Conservation (phyloP, 2,329 filamentous ascomycete species). For the Xylariomycetidae sp. region DNA sequence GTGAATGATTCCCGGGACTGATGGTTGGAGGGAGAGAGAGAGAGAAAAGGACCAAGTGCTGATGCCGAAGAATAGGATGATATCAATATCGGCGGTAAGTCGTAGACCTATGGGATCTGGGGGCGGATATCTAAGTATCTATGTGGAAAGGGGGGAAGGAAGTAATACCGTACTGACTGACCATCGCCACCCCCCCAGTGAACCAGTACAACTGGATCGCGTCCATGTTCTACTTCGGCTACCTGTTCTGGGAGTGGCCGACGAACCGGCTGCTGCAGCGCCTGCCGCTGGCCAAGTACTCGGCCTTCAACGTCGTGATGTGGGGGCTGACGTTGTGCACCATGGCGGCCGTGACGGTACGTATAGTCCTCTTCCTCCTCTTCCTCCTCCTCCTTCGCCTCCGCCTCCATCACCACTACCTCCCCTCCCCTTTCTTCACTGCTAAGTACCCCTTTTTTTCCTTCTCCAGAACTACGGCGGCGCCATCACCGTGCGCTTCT, state of each 20-base stretch:
- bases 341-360: slow-evolving; percentile 26
- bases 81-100: slow-evolving; percentile 20
- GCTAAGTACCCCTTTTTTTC: background rate
- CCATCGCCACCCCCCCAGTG: slow-evolving; percentile 34
- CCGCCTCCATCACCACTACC: too few relatives aligned
- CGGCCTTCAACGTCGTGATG: slow-evolving; percentile 55
- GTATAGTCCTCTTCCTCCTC: too few relatives aligned
- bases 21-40: background rate
- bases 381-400: too few relatives aligned
- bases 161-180: slow-evolving; percentile 21
- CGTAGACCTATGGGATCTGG: background rate
- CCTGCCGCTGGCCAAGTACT: slow-evolving; percentile 61
- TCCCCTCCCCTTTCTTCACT: too few relatives aligned
- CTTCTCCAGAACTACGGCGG: slow-evolving; percentile 25
- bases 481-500: slow-evolving; percentile 33
- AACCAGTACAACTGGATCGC: slow-evolving; percentile 35
- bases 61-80: slow-evolving; percentile 14
- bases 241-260: slow-evolving; percentile 56
- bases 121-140: background rate
- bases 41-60: background rate
- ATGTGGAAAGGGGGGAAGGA: too few relatives aligned
- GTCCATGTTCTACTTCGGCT: slow-evolving; percentile 45
- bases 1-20: slow-evolving; percentile 1
- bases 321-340: slow-evolving; percentile 44
- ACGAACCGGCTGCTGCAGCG: slow-evolving; percentile 59